Conservation (phyloP, 1,139 yeast species). For the Meyerozyma sp. region DNA sequence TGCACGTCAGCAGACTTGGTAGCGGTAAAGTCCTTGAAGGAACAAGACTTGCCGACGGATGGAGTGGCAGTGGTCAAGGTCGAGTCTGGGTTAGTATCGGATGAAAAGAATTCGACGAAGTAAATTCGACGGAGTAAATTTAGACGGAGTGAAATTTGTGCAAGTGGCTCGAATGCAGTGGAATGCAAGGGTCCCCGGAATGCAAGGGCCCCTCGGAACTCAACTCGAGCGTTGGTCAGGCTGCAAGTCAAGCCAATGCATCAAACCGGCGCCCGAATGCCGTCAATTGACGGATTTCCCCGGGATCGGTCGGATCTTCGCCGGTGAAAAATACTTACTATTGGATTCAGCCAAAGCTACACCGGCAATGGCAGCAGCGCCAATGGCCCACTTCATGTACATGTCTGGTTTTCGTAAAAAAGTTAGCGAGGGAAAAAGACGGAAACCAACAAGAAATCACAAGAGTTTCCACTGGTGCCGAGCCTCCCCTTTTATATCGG, state of each 20-base stretch:
- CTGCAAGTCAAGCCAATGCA: too few species aligned
- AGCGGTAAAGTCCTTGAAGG: slow-evolving; percentile 55
- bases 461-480: background rate
- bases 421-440: background rate
- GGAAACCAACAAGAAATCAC: background rate
- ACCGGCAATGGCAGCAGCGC: slow-evolving; percentile 38
- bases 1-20: slow-evolving; percentile 78
- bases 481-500: slow-evolving; percentile 2
- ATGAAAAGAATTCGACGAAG: background rate
- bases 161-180: background rate
- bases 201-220: too few species aligned
- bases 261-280: background rate
- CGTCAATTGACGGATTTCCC: background rate
- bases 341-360: slow-evolving; percentile 41
- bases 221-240: too few species aligned
- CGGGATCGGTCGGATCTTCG: background rate
- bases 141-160: background rate
- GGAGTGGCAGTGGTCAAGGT: slow-evolving; percentile 48
- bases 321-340: slow-evolving; percentile 32
- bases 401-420: background rate
- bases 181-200: too few species aligned
- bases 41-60: slow-evolving; percentile 50
- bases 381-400: slow-evolving; percentile 1
- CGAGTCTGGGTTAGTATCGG: slow-evolving; percentile 30
- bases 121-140: background rate